A percentile compares a stretch with the other conserved stretches of the same genome.
These are phyloP conservation scores for Penicillium oxalicum DNA, from an alignment of 2,329 filamentous ascomycete species.

Conservation along the genomic window DNA sequence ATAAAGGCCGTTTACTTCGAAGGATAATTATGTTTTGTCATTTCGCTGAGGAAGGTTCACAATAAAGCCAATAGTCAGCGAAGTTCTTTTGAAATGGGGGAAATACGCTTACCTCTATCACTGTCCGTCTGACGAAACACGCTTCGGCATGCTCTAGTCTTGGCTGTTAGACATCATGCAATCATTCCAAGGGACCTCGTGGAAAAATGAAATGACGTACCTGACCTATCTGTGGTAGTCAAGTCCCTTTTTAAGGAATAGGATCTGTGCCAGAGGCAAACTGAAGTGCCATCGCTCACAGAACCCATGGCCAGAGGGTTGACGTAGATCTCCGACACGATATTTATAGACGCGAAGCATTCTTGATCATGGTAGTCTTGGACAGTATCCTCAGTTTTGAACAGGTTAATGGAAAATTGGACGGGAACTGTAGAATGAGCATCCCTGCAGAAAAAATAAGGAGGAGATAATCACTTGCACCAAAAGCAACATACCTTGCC, in stretches of 20 bases:
- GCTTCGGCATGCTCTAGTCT: conserved; percentile 5
- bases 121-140: neutral
- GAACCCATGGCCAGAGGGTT: neutral
- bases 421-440: conserved; percentile 3
- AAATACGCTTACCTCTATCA: conserved; percentile 2
- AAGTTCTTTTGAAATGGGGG: conserved; percentile 5
- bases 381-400: conserved; percentile 2
- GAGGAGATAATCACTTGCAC: conserved; percentile 1
- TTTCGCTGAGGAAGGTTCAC: conserved; percentile 5
- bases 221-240: conserved; percentile 2
- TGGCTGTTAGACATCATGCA: conserved; percentile 3
- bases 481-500: neutral
- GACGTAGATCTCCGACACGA: neutral
- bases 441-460: conserved; percentile 6
- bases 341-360: conserved; percentile 1
- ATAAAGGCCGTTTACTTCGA: conserved; percentile 1
- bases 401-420: conserved; percentile 5
- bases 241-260: conserved; percentile 3
- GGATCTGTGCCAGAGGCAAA: conserved; percentile 2
- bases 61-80: conserved; percentile 7
- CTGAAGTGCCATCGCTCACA: conserved; percentile 1
- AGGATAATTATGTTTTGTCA: conserved; percentile 5
- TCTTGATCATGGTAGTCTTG: conserved; percentile 1
- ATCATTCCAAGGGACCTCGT: conserved; percentile 3
- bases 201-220: conserved; percentile 3